Evolutionary conservation across 768 basidiomycete genomes (phyloP).

Genomic region (Sporobolomyces pararoseus): DNA sequence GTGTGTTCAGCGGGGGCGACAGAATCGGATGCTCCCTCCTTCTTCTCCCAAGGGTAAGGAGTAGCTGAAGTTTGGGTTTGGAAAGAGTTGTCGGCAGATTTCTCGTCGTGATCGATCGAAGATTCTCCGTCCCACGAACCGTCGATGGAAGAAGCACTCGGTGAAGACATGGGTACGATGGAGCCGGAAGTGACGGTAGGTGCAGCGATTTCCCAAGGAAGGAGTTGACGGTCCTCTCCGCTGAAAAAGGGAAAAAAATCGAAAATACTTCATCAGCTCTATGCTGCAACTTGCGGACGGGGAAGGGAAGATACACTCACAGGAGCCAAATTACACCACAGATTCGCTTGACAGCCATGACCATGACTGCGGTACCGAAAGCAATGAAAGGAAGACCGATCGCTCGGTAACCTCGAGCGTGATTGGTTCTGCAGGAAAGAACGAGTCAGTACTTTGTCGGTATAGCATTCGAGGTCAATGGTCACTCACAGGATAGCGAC

Average conservation of each 20-base stretch:
- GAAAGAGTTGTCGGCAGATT: constrained; percentile 32
- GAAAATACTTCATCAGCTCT: not conserved
- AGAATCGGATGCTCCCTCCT: not conserved
- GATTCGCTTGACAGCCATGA: constrained; percentile 38
- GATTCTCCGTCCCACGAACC: constrained; percentile 39
- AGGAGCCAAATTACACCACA: constrained; percentile 42
- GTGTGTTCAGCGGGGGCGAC: constrained; percentile 10
- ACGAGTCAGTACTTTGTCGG: not conserved
- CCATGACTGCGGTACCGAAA: constrained; percentile 36
- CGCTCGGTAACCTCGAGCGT: constrained; percentile 31
- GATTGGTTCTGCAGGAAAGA: constrained; percentile 7
- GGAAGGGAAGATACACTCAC: not conserved
- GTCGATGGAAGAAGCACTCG: constrained; percentile 2
- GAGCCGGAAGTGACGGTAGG: constrained; percentile 37
- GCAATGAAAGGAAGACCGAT: constrained; percentile 37
- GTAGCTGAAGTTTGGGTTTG: constrained; percentile 26
- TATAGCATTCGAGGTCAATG: fast-evolving
- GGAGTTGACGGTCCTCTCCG: constrained; percentile 40
- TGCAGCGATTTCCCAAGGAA: constrained; percentile 37
- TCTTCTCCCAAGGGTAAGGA: constrained; percentile 42
- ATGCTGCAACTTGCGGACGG: not conserved
- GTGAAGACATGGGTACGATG: constrained; percentile 35
- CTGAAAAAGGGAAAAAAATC: not conserved
- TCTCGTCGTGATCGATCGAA: constrained; percentile 18
- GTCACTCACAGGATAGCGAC: constrained; percentile 34